Conservation (phyloP, 306 rosid genomes). For the Inga leiocalycina region DNA sequence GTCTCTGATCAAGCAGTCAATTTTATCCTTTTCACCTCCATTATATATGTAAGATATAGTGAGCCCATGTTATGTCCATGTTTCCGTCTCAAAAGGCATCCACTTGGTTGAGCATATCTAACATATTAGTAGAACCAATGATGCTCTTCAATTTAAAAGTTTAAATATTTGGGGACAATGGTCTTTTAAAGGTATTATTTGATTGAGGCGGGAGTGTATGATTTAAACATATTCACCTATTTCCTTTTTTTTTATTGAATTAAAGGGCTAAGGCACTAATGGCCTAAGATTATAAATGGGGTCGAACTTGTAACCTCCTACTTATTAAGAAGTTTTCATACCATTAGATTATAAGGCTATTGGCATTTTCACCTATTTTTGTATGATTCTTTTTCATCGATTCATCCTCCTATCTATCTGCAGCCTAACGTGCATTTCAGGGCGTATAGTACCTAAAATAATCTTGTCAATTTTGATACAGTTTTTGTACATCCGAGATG, state of each 20-base stretch:
- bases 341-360: too few relatives aligned
- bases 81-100: background rate
- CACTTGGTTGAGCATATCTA: background rate
- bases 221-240: too few relatives aligned
- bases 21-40: background rate
- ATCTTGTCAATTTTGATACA: conserved; percentile 1
- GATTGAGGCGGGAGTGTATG: background rate
- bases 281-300: too few relatives aligned
- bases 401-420: too few relatives aligned
- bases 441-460: background rate
- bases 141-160: background rate
- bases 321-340: too few relatives aligned
- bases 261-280: too few relatives aligned
- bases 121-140: background rate
- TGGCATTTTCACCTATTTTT: background rate
- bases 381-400: too few relatives aligned
- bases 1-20: background rate
- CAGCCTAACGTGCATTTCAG: background rate
- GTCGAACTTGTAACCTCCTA: too few relatives aligned
- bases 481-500: conserved; percentile 4
- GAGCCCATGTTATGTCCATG: background rate
- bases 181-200: background rate
- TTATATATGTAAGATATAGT: background rate
- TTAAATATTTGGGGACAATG: background rate
- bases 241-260: too few relatives aligned